Evolutionary conservation across 2,329 filamentous ascomycete genomes (phyloP).

Genomic region (Apiospora pterosperma): DNA sequence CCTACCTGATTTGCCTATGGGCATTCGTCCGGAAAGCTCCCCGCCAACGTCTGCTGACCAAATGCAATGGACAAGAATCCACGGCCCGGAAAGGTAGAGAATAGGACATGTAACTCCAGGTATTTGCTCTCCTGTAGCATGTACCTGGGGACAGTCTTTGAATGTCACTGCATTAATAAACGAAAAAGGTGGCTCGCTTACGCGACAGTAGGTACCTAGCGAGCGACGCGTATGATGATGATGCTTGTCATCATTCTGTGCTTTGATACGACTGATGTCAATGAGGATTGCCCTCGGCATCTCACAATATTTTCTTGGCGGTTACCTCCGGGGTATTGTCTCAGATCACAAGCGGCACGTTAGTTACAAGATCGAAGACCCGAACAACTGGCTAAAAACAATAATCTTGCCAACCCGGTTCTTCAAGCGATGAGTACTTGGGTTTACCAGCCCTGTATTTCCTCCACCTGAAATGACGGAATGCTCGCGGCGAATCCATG

Average conservation of each 20-base stretch:
- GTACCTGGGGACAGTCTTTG: not conserved
- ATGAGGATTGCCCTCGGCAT: not conserved
- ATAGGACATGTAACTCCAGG: not conserved
- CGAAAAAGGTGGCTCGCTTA: not conserved
- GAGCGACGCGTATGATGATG: too few species aligned
- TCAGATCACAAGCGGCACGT: not conserved
- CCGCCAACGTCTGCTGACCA: not conserved
- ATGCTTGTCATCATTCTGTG: not conserved
- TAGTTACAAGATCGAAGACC: not conserved
- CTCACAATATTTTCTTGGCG: too few species aligned
- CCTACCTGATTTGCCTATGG: not conserved
- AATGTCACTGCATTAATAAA: not conserved
- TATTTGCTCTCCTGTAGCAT: not conserved
- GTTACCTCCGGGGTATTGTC: not conserved
- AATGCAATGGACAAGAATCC: not conserved
- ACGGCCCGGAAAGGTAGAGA: not conserved
- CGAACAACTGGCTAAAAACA: not conserved
- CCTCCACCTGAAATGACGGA: not conserved
- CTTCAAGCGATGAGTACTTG: not conserved
- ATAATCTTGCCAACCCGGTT: not conserved
- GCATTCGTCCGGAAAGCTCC: not conserved
- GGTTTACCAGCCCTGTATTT: not conserved
- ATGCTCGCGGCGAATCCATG: not conserved
- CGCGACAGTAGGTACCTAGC: not conserved
- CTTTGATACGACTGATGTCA: not conserved